Base-by-base conservation (phyloP, 305 asterid species). In the Striga hermonthica region DNA sequence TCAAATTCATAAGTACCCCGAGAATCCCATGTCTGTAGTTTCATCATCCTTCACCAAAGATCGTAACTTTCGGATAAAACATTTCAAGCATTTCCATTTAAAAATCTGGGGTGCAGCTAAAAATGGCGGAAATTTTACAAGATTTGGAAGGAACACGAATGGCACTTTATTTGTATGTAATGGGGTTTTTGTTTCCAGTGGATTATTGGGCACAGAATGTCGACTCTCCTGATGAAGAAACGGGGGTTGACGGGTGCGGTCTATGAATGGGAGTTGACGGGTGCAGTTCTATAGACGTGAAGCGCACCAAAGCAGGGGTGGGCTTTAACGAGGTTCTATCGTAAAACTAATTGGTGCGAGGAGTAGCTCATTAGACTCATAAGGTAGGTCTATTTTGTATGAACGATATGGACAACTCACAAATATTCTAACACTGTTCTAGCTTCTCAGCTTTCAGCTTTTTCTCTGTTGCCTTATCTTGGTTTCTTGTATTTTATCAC, bases 131-230 rank as follows among this genome's bases (percentile, higher is more conserved):
- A 69, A 57, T 22, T 22, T 22, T 22, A 22, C 31, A 50, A 56
- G 52, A 22, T 34, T 54, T 62, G 8, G 64, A 41, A 54, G 55
- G 71, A 45, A 64, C 34, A 39, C 53, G 66, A 44, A 12, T 8
- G 49, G 49, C 4, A 12, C 12, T 44, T 44, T 44, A 4, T 9
- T 81, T 58, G 66, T 44, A 44, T 80, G 76, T 64, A 62, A 75
- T 52, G 91, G 83, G 3, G 31, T 71, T 77, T 70, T 49, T 82
- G 59, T 76, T 83, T 44, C 95, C 84, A 0, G 89, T 79, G 74
- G 98, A 86, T 81, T 90, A 87, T 56, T 91, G 95, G 95, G 87
- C 94, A 9, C 94, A 91, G 12, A 81, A 62, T 70, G 28, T 91
- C 50, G 94, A 89, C 78, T 82, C 93, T n/a, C 78, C 75, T 43